Conservation (phyloP, 371 early-diverging fungal genomes). For the Zychaea mexicana region DNA sequence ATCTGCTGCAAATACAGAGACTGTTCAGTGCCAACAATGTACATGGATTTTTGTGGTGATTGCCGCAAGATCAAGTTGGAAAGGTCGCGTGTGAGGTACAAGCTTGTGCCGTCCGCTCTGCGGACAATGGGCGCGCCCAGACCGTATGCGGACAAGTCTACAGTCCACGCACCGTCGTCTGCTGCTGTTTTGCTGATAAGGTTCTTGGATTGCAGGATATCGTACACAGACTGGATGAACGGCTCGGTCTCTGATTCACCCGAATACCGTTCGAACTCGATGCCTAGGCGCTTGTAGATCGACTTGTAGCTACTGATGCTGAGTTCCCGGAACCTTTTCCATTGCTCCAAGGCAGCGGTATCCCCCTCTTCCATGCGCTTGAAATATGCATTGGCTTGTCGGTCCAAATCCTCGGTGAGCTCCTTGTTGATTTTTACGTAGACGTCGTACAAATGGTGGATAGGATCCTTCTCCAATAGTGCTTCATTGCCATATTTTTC, state of each 20-base stretch:
- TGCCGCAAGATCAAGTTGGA: slow-evolving; percentile 88
- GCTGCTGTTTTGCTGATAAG: slow-evolving; percentile 11
- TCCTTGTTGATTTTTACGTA: slow-evolving; percentile 91
- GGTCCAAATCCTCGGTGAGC: slow-evolving; percentile 64
- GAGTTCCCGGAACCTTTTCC: slow-evolving; percentile 88
- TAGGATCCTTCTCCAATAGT: slow-evolving; percentile 83
- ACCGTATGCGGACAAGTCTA: slow-evolving; percentile 75
- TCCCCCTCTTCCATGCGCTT: slow-evolving; percentile 90
- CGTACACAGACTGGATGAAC: slow-evolving; percentile 70
- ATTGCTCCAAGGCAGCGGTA: slow-evolving; percentile 66
- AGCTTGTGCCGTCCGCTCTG: slow-evolving; percentile 91
- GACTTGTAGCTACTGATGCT: slow-evolving; percentile 87
- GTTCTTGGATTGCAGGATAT: slow-evolving; percentile 46
- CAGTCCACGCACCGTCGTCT: slow-evolving; percentile 71
- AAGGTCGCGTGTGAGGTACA: slow-evolving; percentile 97
- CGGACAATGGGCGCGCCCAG: slow-evolving; percentile 79
- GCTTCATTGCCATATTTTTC: slow-evolving; percentile 83
- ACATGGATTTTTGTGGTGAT: slow-evolving; percentile 77
- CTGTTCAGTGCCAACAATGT: slow-evolving; percentile 95
- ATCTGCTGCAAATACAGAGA: slow-evolving; percentile 91
- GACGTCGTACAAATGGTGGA: slow-evolving; percentile 94
- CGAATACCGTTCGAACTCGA: slow-evolving; percentile 95
- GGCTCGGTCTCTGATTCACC: slow-evolving; percentile 92
- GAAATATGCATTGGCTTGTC: slow-evolving; percentile 90
- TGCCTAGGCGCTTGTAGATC: slow-evolving; percentile 86